These are phyloP conservation scores for Parasarocladium wereldwijsianum DNA, from an alignment of 2,329 filamentous ascomycete genomes.

Conservation along the genomic window DNA sequence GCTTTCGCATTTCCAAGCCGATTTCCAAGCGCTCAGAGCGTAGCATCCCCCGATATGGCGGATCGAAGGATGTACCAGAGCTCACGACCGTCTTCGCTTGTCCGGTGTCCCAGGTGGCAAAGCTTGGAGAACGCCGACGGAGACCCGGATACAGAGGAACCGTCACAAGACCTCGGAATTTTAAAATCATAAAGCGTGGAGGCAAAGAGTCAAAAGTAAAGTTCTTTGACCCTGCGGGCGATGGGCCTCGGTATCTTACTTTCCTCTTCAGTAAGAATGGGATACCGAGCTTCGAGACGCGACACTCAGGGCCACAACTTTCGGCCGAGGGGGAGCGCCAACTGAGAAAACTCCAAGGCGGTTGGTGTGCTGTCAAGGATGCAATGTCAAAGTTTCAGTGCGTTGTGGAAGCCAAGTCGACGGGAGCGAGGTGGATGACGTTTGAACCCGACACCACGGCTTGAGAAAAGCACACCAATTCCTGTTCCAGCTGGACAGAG, in stretches of 20 bases:
- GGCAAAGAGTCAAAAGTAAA: background rate
- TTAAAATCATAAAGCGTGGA: background rate
- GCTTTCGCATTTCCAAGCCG: background rate
- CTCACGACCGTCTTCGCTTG: slow-evolving; percentile 1
- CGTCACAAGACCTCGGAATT: background rate
- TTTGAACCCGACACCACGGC: no score
- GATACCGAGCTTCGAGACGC: slow-evolving; percentile 9
- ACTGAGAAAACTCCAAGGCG: background rate
- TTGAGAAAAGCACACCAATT: no score
- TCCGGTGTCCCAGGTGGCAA: slow-evolving; percentile 1
- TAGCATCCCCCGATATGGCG: background rate
- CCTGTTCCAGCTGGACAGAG: slow-evolving; percentile 7
- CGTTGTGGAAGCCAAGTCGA: slow-evolving; percentile 9
- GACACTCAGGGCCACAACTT: background rate
- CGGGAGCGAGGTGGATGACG: no score
- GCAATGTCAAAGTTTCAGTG: slow-evolving; percentile 11
- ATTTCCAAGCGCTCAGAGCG: no score
- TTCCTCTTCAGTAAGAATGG: slow-evolving; percentile 11
- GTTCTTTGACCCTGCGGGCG: slow-evolving; percentile 1
- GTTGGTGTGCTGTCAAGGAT: slow-evolving; percentile 8
- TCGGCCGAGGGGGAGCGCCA: background rate
- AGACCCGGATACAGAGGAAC: no score
- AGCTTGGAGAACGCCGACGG: background rate
- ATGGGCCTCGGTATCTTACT: slow-evolving; percentile 6
- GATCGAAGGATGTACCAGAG: background rate